Evolutionary conservation across 768 basidiomycete genomes (phyloP), one percentile per base, ranked within the genome.

Genomic region (Mycena vulgaris): DNA sequence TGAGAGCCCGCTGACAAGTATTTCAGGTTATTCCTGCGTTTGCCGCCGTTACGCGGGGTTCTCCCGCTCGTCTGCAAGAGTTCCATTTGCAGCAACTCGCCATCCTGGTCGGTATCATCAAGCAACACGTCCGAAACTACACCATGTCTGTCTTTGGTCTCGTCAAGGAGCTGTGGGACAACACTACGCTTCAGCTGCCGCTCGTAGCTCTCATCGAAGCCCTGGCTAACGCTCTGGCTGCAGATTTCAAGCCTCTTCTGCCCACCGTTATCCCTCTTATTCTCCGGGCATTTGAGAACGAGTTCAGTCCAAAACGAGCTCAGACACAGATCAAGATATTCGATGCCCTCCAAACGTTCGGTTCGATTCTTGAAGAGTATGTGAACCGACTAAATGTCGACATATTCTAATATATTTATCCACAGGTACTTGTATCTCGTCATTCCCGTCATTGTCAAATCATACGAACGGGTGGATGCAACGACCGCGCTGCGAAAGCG

Each of bases 291-390:
- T 97, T 97, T 71, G 95, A 97, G 68, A 92, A 92, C n/a, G 95
- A 96, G 56, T 80, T 91, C 37, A 92, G 88, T 19, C 96, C 97
- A 63, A 93, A 95, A 77, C 85, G 93, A 33, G 88, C 90, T 74
- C 83, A 82, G 59, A 93, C 92, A 0, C 95, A 96, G 73, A 92
- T 94, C 78, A 95, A 96, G 78, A 92, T 98, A 66, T 95, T 99
- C 65, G 95, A 97, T 76, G 96, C 97, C 0, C 95, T 98, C 79
- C 87, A 95, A 74, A 95, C 96, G 0, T 99, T 99, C 76, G 98
- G 98, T 6, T 88, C 94, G 3, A 98, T 97, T 79, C 93, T 99
- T 68, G 98, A 99, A 79, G 98, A 99, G 78, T 99, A 98, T 80
- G 86, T 99, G 19, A 97, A 99, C 80, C 91, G n/a, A n/a, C n/a